Percentiles rank a stretch among this genome's conserved stretches.
phyloP scores from a whole-genome alignment of 495 filamentous ascomycete species.

The Tuber borchii region DNA sequence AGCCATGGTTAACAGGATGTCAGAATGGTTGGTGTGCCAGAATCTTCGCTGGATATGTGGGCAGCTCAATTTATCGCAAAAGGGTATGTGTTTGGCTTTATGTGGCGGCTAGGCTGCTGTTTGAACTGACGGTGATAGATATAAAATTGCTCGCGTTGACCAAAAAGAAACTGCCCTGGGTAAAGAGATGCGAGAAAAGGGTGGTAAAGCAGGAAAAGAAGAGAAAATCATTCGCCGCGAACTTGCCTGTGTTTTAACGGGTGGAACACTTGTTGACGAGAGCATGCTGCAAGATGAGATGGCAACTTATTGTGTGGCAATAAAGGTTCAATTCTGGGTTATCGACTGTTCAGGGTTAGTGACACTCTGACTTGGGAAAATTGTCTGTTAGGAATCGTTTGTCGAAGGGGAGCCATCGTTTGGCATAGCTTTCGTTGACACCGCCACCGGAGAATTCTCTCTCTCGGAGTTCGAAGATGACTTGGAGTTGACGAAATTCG shows the following conservation, averaged over 20 bases:
- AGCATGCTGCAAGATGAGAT: constrained; percentile 98
- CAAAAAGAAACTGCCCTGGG: constrained; percentile 91
- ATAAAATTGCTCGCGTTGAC: constrained; percentile 93
- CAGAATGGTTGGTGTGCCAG: constrained; percentile 83
- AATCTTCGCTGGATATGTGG: constrained; percentile 75
- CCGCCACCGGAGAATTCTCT: constrained; percentile 92
- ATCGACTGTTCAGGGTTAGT: background rate
- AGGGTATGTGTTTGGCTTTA: constrained; percentile 16
- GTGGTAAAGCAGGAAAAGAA: constrained; percentile 54
- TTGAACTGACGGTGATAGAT: constrained; percentile 38
- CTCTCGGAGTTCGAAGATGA: constrained; percentile 88
- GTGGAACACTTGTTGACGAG: constrained; percentile 87
- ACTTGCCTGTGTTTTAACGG: constrained; percentile 80
- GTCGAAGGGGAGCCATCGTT: constrained; percentile 73
- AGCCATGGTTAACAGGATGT: constrained; percentile 59
- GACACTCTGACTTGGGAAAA: constrained; percentile 1
- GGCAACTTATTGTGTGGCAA: constrained; percentile 91
- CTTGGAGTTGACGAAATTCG: constrained; percentile 90
- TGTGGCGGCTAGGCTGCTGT: background rate
- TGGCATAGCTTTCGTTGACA: constrained; percentile 90
- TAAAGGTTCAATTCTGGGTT: constrained; percentile 51
- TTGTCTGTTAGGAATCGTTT: constrained; percentile 54
- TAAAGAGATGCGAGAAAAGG: constrained; percentile 90
- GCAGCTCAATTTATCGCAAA: constrained; percentile 41
- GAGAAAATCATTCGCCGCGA: constrained; percentile 93